Evolutionary conservation across 768 basidiomycete species (phyloP).

Genomic region (Leucocoprinus birnbaumii): DNA sequence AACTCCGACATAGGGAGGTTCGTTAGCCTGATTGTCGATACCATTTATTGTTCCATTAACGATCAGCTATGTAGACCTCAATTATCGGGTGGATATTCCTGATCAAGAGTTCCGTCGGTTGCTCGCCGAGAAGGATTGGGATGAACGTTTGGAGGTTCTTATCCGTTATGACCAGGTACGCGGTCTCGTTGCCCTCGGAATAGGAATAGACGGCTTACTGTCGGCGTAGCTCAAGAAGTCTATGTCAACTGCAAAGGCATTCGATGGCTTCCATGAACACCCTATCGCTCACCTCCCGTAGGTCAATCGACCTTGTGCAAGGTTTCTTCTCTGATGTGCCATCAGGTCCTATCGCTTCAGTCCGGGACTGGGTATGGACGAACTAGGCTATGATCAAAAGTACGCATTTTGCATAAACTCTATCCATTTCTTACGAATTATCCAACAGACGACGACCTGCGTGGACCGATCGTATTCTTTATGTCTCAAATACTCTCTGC

Average conservation of each 20-base stretch:
- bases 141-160: constrained; percentile 41
- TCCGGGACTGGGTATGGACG: constrained; percentile 45
- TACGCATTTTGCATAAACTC: constrained; percentile 26
- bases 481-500: constrained; percentile 41
- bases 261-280: constrained; percentile 57
- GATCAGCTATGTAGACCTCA: constrained; percentile 51
- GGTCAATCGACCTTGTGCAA: constrained; percentile 18
- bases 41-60: too few species aligned
- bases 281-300: constrained; percentile 64
- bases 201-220: not conserved
- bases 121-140: constrained; percentile 42
- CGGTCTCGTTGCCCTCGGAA: not conserved
- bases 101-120: constrained; percentile 60
- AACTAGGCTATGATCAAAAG: constrained; percentile 70
- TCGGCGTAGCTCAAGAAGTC: constrained; percentile 48
- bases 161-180: constrained; percentile 65
- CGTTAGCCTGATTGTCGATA: constrained; percentile 10
- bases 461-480: constrained; percentile 82
- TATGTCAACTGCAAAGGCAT: constrained; percentile 49
- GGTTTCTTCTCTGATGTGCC: not conserved
- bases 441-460: constrained; percentile 63
- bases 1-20: constrained; percentile 49
- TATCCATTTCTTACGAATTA: not conserved
- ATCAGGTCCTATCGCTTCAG: constrained; percentile 73
- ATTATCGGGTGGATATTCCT: constrained; percentile 73